Conservation (phyloP, 768 basidiomycete genomes). For the Pulveroboletus frians region DNA sequence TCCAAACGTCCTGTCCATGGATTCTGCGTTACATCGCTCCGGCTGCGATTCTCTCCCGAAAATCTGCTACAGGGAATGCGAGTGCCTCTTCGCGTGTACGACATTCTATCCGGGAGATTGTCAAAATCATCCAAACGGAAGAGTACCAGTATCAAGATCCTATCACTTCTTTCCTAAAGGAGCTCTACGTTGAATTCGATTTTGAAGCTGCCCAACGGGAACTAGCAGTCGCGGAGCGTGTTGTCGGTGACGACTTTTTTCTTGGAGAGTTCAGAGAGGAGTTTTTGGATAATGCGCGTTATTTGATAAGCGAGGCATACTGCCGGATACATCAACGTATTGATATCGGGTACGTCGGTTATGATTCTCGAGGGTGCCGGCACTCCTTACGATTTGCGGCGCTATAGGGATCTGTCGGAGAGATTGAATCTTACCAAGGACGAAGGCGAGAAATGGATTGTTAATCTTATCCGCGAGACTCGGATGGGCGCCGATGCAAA, state of each 20-base stretch:
- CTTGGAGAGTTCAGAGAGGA: slow-evolving; percentile 84
- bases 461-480: slow-evolving; percentile 97
- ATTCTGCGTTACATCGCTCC: slow-evolving; percentile 90
- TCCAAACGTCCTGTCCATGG: slow-evolving; percentile 94
- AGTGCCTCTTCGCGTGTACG: slow-evolving; percentile 67
- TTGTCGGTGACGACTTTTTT: slow-evolving; percentile 93
- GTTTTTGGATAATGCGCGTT: slow-evolving; percentile 94
- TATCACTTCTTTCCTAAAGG: slow-evolving; percentile 87
- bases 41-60: slow-evolving; percentile 88
- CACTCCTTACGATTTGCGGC: not conserved
- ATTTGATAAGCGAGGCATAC: slow-evolving; percentile 94
- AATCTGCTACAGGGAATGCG: slow-evolving; percentile 49
- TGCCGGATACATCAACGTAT: slow-evolving; percentile 95
- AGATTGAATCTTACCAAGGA: slow-evolving; percentile 89
- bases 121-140: slow-evolving; percentile 91
- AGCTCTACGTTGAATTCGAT: slow-evolving; percentile 93
- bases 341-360: slow-evolving; percentile 63
- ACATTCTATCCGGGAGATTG: slow-evolving; percentile 85
- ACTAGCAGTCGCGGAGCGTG: slow-evolving; percentile 69
- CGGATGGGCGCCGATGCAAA: slow-evolving; percentile 96
- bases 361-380: not conserved
- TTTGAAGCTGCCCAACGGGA: slow-evolving; percentile 91
- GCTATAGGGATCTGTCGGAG: slow-evolving; percentile 77
- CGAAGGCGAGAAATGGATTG: slow-evolving; percentile 99
- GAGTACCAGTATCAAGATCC: slow-evolving; percentile 96